Base-by-base conservation (phyloP, 2,329 filamentous ascomycete species). In the Grosmannia serpens region DNA sequence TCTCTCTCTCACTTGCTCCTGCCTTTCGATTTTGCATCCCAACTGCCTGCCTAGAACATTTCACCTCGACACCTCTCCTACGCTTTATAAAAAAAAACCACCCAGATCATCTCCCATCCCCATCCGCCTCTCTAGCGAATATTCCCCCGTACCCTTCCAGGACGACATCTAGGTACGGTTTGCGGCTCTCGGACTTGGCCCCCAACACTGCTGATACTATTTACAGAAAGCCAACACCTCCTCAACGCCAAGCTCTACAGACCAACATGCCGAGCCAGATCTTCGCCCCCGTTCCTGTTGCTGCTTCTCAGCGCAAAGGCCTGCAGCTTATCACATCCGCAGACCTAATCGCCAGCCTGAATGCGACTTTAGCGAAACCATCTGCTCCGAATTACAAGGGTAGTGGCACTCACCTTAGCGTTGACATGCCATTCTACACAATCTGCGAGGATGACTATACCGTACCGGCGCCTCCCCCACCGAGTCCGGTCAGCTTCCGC, bases 401-500 rank as follows among this genome's bases (percentile, higher is more conserved):
- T 26, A 17, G 7, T 35, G 44, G n/a, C 50, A 73, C 74, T 59
- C 74, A 74, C 64, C 68, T 71, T 61, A 69, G 68, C 64, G 67
- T 71, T 57, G 70, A 71, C n/a, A 70, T 74, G 60, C 78, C 79
- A 0, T 71, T 76, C 61, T 78, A 75, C 63, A 71, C 73, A 63
- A 80, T 82, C 64, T 74, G 74, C 62, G 78, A 83, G 65, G 73
- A 80, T 60, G 82, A 85, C 69, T 86, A 84, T 71, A 75, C 77
- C 35, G 82, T 85, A 24, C 83, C 83, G n/a, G 82, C 83, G 17
- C 80, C 83, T 47, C 83, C 83, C 15, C 83, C 83, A 24, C 82
- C 83, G 15, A 84, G 80, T 64, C 83, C 83, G 9, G 80, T 86
- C 67, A 80, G 79, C 70, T 85, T 84, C 66, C 76, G 79, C 33